phyloP scores from a whole-genome alignment of 1,284 basidiomycete genomes.

The Anthracocystis setariae region DNA sequence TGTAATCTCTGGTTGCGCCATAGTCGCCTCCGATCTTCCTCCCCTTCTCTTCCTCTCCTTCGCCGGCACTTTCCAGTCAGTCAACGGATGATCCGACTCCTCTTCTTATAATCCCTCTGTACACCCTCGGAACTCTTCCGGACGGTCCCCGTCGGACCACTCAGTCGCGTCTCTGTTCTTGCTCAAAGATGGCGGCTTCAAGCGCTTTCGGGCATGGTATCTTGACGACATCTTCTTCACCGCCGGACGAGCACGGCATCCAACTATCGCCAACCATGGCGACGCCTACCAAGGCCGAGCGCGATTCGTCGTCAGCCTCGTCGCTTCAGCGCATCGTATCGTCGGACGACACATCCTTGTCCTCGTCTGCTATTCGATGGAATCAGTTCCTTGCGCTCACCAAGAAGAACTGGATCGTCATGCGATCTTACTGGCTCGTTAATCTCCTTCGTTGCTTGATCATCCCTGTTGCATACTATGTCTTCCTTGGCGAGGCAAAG shows the following conservation, averaged over 20 bases:
- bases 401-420: conserved; percentile 37
- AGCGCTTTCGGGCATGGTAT: neutral
- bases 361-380: conserved; percentile 22
- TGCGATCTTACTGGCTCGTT: conserved; percentile 63
- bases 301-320: neutral
- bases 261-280: conserved; percentile 8
- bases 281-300: conserved; percentile 16
- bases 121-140: neutral
- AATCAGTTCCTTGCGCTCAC: conserved; percentile 34
- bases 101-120: neutral
- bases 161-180: neutral
- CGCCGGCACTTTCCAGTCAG: too few relatives aligned
- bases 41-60: neutral
- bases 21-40: neutral
- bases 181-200: conserved; percentile 4
- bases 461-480: conserved; percentile 76
- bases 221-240: conserved; percentile 3
- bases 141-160: neutral
- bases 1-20: neutral
- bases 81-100: conserved; percentile 5
- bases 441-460: conserved; percentile 77
- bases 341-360: conserved; percentile 4
- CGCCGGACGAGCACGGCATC: neutral
- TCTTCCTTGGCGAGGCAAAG: conserved; percentile 73
- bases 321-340: conserved; percentile 14